Evolutionary conservation across 345 rosid genomes (phyloP).

Genomic region (Sisymbrium irio): DNA sequence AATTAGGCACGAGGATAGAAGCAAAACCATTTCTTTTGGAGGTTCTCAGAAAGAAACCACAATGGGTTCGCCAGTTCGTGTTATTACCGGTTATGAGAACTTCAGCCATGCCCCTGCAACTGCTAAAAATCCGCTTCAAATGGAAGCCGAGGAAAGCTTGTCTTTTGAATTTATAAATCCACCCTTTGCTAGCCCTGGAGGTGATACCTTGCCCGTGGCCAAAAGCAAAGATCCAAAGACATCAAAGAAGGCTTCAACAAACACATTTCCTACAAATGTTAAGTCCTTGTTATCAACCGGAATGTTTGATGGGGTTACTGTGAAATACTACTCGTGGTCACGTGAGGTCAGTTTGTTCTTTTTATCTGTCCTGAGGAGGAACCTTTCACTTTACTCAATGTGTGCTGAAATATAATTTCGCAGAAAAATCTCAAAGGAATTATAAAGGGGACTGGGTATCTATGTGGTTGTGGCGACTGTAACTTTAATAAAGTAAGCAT

Average conservation of each 20-base stretch:
- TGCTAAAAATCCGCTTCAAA: conserved; percentile 40
- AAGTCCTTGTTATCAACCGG: conserved; percentile 64
- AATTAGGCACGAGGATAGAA: conserved; percentile 8
- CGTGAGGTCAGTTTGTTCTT: conserved; percentile 55
- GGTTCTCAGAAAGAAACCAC: conserved; percentile 46
- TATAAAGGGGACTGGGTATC: conserved; percentile 87
- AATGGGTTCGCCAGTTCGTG: conserved; percentile 33
- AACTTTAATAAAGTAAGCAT: conserved; percentile 62
- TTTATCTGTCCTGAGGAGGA: conserved; percentile 2
- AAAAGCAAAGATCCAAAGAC: conserved; percentile 50
- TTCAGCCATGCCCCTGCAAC: conserved; percentile 44
- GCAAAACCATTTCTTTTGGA: conserved; percentile 53
- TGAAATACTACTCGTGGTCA: conserved; percentile 75
- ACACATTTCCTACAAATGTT: conserved; percentile 91
- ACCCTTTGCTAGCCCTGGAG: conserved; percentile 37
- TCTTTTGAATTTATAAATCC: conserved; percentile 21
- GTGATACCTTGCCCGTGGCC: conserved; percentile 45
- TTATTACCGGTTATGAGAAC: conserved; percentile 45
- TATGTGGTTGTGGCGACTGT: conserved; percentile 76
- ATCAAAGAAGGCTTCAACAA: conserved; percentile 61
- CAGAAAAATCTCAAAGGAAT: conserved; percentile 67
- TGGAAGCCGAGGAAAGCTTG: conserved; percentile 36
- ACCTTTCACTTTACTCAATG: conserved; percentile 14
- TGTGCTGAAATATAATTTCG: conserved; percentile 30
- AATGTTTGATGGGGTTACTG: conserved; percentile 82